Evolutionary conservation across 1,139 yeast genomes (phyloP), one percentile per base, ranked within the genome.

Genomic region (Pichia sp.): DNA sequence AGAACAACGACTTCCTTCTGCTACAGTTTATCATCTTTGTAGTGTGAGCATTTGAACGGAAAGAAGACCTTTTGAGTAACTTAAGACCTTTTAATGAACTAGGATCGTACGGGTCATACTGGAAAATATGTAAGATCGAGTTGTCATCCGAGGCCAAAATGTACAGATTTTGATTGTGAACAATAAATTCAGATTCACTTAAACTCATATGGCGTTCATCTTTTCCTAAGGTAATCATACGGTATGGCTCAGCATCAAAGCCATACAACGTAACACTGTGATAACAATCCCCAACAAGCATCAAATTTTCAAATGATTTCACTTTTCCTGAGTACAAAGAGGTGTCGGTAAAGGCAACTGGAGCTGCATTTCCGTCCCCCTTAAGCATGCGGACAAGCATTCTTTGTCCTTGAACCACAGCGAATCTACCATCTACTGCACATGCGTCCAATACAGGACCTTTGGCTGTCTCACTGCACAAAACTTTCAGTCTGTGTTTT

Each of bases 71-170:
- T 57, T 85, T 81, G 29, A 92, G 71, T 52, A 93, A 75, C 57
- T 84, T 75, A 63, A 86, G 90, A 1, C 99, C 99, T 54, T 90
- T 84, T 34, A 84, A 72, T 0, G 97, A 88, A 16, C 79, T 75
- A 0, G 95, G 88, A 67, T 90, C 96, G 63, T 90, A 97, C 0
- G 99, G 99, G 60, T 93, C 96, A 67, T 88, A 93, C 64, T 89
- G 90, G 42, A 90, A 71, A 15, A 93, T 68, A 66, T 90, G 96
- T 42, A 93, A 67, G n/a, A 80, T 76, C 43, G 83, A 80, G 53
- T 83, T 78, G 54, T 81, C 78, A 67, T 92, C 98, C 1, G 92
- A 88, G 16, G 85, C 78, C 2, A 85, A 74, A 49, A 90, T 76
- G 62, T 70, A 83, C 5, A 92, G 72, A 52, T 86, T 87, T 16